Evolutionary conservation across 83 land plant genomes (phyloP), one percentile per base, ranked within the genome.

Genomic region (Larix sibirica): DNA sequence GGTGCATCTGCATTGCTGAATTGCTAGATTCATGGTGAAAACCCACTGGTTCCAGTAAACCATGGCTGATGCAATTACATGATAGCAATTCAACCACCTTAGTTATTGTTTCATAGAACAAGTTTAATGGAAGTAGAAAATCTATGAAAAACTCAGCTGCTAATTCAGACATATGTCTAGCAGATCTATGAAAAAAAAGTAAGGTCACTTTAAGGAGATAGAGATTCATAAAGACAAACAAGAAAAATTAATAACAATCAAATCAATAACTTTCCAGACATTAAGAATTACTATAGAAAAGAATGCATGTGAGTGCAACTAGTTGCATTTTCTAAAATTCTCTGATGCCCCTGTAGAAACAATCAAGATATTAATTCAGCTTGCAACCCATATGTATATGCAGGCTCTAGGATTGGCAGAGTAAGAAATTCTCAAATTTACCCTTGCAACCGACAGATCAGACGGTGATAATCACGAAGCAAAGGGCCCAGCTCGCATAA

Each of bases 381-480:
- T 67, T 31, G 38, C 3, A 31, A 36, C 40, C 40, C 17, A 1
- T 36, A 67, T 31, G 71, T 5, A 28, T 13, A 31, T 67, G 40
- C 33, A 44, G 47, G 47, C 47, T 44, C 47, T 44, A 44, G 6
- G 47, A 44, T 0, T 5, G 6, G 47, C 47, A 44, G 7, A 44
- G 28, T 67, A 67, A 18, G 71, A 58, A 85, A 21, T 81, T 63
- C 44, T 77, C 9, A 44, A 44, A 56, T 88, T 84, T 86, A 96
- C 97, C 88, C 59, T 67, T 87, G 84, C 44, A 83, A 80, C 18
- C 79, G 83, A 26, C 86, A 79, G 50, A 97, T 74, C 28, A 94
- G 80, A 1, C 95, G 92, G n/a, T 92, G 93, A 77, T 97, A 97
- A 83, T 97, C 99, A 28, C 90, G 89, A 69, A 97, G 94, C 83